Conservation (phyloP, 2,329 filamentous ascomycete genomes). For the Whalleya microplaca region DNA sequence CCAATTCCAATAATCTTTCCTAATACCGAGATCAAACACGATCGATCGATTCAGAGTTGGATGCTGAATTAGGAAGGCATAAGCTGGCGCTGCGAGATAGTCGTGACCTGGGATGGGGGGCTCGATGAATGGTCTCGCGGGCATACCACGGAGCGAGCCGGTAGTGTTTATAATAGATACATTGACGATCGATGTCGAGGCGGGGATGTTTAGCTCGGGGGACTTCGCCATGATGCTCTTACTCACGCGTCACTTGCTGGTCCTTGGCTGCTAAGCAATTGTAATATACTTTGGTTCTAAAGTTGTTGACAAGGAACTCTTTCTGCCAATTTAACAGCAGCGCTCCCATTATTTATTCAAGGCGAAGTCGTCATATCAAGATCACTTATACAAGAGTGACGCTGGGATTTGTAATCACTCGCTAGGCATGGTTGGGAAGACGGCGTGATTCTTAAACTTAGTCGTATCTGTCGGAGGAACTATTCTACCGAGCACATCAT, state of each 20-base stretch:
- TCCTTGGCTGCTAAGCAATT: neutral
- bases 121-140: slow-evolving; percentile 28
- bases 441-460: no score
- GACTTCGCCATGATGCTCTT: slow-evolving; percentile 24
- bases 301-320: neutral
- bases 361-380: no score
- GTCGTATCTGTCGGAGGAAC: no score
- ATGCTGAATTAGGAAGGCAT: slow-evolving; percentile 29
- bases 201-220: slow-evolving; percentile 38
- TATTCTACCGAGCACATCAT: no score
- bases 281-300: neutral
- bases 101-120: slow-evolving; percentile 37
- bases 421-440: no score
- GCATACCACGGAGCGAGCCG: slow-evolving; percentile 28
- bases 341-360: no score
- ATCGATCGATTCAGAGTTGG: slow-evolving; percentile 30
- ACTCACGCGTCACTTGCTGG: neutral
- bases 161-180: slow-evolving; percentile 41
- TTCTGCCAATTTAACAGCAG: neutral
- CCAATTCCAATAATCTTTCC: slow-evolving; percentile 25
- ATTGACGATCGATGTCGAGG: slow-evolving; percentile 36
- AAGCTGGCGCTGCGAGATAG: slow-evolving; percentile 28
- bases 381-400: no score
- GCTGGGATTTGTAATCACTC: no score
- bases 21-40: slow-evolving; percentile 31